Conservation (phyloP, 352 stramenopile genomes). For the Phytopythium helicoides region DNA sequence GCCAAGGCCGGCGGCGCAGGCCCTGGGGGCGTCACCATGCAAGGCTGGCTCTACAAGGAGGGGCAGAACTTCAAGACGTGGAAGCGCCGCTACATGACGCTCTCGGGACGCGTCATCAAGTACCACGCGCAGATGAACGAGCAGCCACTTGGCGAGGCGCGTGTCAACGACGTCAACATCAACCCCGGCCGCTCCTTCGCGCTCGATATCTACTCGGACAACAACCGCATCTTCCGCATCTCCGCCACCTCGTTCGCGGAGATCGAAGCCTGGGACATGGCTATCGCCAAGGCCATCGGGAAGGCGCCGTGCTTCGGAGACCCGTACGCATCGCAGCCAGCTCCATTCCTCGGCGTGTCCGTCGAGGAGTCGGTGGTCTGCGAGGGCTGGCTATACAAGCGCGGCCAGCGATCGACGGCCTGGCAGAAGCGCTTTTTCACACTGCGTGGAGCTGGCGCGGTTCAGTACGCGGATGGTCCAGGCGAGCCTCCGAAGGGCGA, state of each 20-base stretch:
- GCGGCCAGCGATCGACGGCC: conserved; percentile 46
- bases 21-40: conserved; percentile 35
- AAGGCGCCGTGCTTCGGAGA: conserved; percentile 69
- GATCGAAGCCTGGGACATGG: conserved; percentile 74
- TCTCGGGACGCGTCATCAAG: conserved; percentile 54
- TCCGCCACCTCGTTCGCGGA: conserved; percentile 61
- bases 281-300: conserved; percentile 39
- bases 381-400: conserved; percentile 78
- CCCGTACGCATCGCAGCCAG: conserved; percentile 47
- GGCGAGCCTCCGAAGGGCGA: conserved; percentile 57
- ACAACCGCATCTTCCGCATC: conserved; percentile 79
- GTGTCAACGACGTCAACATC: conserved; percentile 72
- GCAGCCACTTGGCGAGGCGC: conserved; percentile 57
- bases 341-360: conserved; percentile 61
- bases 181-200: conserved; percentile 61
- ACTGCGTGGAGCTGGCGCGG: conserved; percentile 39
- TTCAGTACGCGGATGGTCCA: conserved; percentile 67
- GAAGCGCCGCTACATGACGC: conserved; percentile 81
- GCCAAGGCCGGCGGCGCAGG: not conserved
- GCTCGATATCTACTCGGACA: conserved; percentile 76
- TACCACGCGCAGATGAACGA: conserved; percentile 59
- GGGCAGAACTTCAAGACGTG: conserved; percentile 88
- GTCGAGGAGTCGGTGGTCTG: conserved; percentile 49
- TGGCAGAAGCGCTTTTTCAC: conserved; percentile 81
- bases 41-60: conserved; percentile 81